Base-by-base conservation (phyloP, 805 yeast genomes). In the Saccharomycopsis sp. region DNA sequence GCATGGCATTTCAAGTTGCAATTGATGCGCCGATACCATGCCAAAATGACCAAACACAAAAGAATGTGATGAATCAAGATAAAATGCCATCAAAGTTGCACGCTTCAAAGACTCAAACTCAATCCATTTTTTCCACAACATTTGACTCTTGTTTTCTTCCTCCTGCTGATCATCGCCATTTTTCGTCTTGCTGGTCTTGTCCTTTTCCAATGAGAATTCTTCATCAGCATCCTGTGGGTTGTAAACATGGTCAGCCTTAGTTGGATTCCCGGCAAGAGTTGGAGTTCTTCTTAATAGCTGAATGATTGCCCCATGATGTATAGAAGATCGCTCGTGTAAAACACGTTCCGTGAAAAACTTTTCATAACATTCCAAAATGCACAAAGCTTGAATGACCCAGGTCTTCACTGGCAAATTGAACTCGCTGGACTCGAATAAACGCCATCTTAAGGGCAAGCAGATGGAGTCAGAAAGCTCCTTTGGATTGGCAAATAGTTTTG, bases 261-360 rank as follows among this genome's bases (percentile, higher is more conserved):
- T 31, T 0, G 86, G 83, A 42, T 80, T 74, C 0, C 87, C 87
- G 10, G 87, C 87, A 25, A 85, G 58, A 1, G 81, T 71, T 1
- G 94, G 85, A 0, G 85, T 75, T 50, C 95, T 65, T 50, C 94
- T 63, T 37, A 85, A 60, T 32, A 85, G 60, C 57, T 85, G 95
- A 30, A 84, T 77, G 0, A 88, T 77, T 0, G 94, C 80, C 4
- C 92, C 95, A 57, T 85, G 95, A 55, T 86, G 94, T 16, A 86
- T 62, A 57, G 80, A 89, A 0, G 85, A 82, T 36, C 95, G 60
- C 59, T 85, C 95, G 55, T 85, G 95, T 51, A 82, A 58, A 30
- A 63, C 61, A 51, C 95, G 63, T 34, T 73, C 70, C 0, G 85
- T 65, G 50, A 80, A 77, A 45, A 80, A 70, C 60, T 85, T 82